phyloP scores from a whole-genome alignment of 352 stramenopile species.

The Blastocystis sp. region DNA sequence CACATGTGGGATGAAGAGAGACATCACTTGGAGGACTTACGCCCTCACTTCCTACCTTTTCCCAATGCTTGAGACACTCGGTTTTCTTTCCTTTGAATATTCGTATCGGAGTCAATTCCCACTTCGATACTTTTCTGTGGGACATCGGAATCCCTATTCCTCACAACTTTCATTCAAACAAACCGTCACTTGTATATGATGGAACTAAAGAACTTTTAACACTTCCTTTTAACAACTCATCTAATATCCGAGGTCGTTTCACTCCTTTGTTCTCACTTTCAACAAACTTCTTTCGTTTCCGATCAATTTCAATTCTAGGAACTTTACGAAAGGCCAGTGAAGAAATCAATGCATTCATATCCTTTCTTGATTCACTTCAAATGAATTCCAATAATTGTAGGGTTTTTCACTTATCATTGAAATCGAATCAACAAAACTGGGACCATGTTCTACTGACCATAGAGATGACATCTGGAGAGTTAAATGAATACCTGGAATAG shows the following conservation, averaged over 20 bases:
- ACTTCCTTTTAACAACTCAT: conserved; percentile 25
- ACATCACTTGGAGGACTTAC: not conserved
- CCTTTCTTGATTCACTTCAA: not conserved
- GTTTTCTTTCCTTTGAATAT: not conserved
- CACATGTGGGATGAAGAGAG: conserved; percentile 39
- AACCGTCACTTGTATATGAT: conserved; percentile 35
- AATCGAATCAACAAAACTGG: too few relatives aligned
- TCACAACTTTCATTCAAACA: not conserved
- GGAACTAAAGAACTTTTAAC: conserved; percentile 29
- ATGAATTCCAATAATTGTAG: not conserved
- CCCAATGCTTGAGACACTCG: conserved; percentile 6
- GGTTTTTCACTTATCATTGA: not conserved
- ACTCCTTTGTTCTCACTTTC: not conserved
- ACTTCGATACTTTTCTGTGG: not conserved
- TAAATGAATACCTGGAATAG: not conserved
- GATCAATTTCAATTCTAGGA: not conserved
- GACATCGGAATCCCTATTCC: conserved; percentile 5
- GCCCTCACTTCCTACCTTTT: not conserved
- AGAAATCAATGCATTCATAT: conserved; percentile 20
- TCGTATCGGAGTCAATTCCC: not conserved
- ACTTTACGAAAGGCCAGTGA: conserved; percentile 40
- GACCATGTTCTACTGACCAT: too few relatives aligned
- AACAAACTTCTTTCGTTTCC: not conserved
- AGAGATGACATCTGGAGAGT: too few relatives aligned
- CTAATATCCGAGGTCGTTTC: conserved; percentile 5